These are phyloP conservation scores for Thielaviopsis musarum DNA, from an alignment of 2,329 filamentous ascomycete species.

Conservation along the genomic window DNA sequence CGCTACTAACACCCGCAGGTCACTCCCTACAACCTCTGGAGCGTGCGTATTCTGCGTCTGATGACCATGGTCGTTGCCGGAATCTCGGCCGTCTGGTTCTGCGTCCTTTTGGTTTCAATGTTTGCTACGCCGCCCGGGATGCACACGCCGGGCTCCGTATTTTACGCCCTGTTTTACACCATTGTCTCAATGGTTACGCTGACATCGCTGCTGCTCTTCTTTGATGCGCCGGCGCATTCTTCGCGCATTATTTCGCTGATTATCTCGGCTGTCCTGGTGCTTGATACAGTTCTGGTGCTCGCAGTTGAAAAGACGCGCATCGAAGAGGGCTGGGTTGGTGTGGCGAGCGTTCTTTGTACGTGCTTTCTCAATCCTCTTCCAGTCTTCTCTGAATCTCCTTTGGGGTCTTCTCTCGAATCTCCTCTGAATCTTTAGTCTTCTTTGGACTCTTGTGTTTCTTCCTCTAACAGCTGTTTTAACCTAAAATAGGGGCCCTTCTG, in stretches of 20 bases:
- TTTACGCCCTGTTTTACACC: conserved; percentile 74
- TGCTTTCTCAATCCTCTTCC: too few relatives aligned
- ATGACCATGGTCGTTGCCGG: conserved; percentile 60
- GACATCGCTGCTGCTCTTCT: conserved; percentile 67
- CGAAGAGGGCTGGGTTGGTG: conserved; percentile 87
- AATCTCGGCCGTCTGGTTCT: conserved; percentile 82
- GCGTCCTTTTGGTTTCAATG: conserved; percentile 67
- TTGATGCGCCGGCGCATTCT: conserved; percentile 63
- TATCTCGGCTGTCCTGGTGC: conserved; percentile 31
- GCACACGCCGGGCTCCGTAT: conserved; percentile 76
- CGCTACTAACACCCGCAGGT: conserved; percentile 25
- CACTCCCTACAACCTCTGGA: conserved; percentile 90
- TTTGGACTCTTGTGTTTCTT: too few relatives aligned
- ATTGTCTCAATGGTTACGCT: conserved; percentile 63
- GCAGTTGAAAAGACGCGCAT: conserved; percentile 56
- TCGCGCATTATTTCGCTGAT: conserved; percentile 58
- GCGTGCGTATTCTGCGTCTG: conserved; percentile 63
- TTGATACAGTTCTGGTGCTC: conserved; percentile 66
- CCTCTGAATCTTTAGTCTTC: too few relatives aligned
- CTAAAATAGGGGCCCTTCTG: conserved; percentile 44
- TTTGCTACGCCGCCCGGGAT: conserved; percentile 84
- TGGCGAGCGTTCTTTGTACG: conserved; percentile 57
- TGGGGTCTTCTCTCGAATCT: too few relatives aligned
- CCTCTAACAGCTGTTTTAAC: not conserved
- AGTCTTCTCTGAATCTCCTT: too few relatives aligned